Conservation (phyloP, 2,329 filamentous ascomycete genomes). For the Berkeleyomyces basicola region DNA sequence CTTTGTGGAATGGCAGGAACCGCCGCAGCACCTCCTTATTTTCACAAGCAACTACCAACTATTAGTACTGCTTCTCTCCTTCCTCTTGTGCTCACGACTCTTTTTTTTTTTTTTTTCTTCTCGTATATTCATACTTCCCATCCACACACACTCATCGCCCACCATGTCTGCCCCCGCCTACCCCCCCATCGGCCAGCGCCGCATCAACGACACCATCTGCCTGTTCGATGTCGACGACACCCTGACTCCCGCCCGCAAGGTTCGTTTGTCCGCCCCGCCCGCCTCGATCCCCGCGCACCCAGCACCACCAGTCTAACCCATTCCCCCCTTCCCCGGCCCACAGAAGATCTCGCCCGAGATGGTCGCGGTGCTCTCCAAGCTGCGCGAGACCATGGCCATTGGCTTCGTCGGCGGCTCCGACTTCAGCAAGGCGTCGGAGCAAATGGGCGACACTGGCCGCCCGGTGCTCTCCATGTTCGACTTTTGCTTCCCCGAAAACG, state of each 20-base stretch:
- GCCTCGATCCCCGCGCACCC: background rate
- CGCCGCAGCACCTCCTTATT: constrained; percentile 5
- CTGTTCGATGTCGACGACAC: constrained; percentile 96
- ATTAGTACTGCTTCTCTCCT: background rate
- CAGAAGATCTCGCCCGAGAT: constrained; percentile 64
- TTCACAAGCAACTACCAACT: background rate
- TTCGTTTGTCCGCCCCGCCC: constrained; percentile 27
- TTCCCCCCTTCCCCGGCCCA: constrained; percentile 1
- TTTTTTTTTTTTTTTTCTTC: background rate
- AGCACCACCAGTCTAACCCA: background rate
- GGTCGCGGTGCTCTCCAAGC: constrained; percentile 57
- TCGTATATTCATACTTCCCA: constrained; percentile 8
- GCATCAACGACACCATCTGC: constrained; percentile 80
- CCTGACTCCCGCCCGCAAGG: constrained; percentile 64
- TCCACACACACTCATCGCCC: background rate
- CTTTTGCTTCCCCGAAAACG: constrained; percentile 96
- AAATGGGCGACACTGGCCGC: constrained; percentile 52
- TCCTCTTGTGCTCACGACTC: background rate
- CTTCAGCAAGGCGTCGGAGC: constrained; percentile 87
- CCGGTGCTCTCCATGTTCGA: constrained; percentile 82
- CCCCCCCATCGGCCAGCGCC: constrained; percentile 66
- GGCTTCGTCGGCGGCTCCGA: constrained; percentile 89
- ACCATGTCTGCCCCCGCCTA: constrained; percentile 32
- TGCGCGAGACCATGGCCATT: constrained; percentile 78
- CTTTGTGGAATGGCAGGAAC: no score